Evolutionary conservation across 352 stramenopile species (phyloP), one percentile per base, ranked within the genome.

Genomic region (Phytophthora fragariaefolia): DNA sequence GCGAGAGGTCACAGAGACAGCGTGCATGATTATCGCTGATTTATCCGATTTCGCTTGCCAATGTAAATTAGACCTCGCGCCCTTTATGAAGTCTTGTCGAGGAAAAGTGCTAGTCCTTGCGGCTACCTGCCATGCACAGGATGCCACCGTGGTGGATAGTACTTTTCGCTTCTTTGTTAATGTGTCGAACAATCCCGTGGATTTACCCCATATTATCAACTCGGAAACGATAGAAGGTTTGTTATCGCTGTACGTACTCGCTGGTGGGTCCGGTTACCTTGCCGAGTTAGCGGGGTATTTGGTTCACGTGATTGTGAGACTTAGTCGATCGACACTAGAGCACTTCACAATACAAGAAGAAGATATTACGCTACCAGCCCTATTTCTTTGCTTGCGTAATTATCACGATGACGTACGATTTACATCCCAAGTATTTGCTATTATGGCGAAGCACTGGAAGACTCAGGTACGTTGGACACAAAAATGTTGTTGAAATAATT

Each of bases 21-120:
- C 83, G 1, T 93, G 88, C 24, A 65, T 81, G 7, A 85, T 97
- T 4, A 66, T 97, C 5, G 90, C 92, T 24, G 72, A 80, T 3
- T 47, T 97, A 12, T 87, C 86, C 1, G 74, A 80, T 15, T 91
- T 91, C 70, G 82, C 85, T 3, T 48, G 65, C 8, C 50, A 79
- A 9, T 87, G 82, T 40, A 84, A 80, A 22, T 56, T 92, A 22
- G 85, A 92, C 50, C 23, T 93, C 5, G 73, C 73, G 8, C 58
- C 76, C 20, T 90, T 85, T 30, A n/a, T 90, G 30, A 63, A 74
- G 10, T 22, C 49, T 1, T 93, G 85, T 52, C 58, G 28, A 26
- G 76, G 83, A 2, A 59, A 73, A 40, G 60, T 81, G 10, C 58
- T 93, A 1, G 73, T 92, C 9, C 64, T 71, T 1, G 67, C 79